Evolutionary conservation across 805 yeast genomes (phyloP).

Genomic region (Metschnikowia corniflorae): DNA sequence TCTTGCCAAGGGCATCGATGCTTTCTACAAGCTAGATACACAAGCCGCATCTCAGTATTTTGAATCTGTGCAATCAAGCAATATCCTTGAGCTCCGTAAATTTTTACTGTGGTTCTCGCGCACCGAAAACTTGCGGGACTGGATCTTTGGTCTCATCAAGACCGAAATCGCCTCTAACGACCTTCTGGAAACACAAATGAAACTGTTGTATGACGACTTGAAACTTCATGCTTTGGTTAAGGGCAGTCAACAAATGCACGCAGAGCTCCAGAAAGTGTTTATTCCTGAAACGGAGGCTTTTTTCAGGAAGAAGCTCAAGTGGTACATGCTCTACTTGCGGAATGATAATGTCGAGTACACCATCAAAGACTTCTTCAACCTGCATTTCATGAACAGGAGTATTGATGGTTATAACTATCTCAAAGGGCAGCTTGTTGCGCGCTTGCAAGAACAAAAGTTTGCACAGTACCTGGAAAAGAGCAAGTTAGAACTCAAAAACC

Average conservation of each 20-base stretch:
- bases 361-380: conserved; percentile 35
- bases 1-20: conserved; percentile 27
- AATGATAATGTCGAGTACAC: conserved; percentile 44
- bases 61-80: conserved; percentile 30
- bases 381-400: conserved; percentile 35
- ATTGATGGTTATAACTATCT: conserved; percentile 36
- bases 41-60: conserved; percentile 30
- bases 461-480: conserved; percentile 18
- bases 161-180: conserved; percentile 13
- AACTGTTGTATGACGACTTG: conserved; percentile 19
- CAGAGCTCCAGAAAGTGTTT: conserved; percentile 34
- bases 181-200: conserved; percentile 18
- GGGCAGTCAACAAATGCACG: conserved; percentile 31
- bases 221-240: conserved; percentile 22
- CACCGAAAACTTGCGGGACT: conserved; percentile 21
- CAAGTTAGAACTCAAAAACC: conserved; percentile 21
- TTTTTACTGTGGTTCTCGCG: conserved; percentile 27
- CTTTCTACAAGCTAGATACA: conserved; percentile 29
- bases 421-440: conserved; percentile 35
- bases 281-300: conserved; percentile 30
- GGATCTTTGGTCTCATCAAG: conserved; percentile 20
- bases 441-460: conserved; percentile 25
- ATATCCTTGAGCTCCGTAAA: conserved; percentile 33
- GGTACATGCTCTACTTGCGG: conserved; percentile 42
- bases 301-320: conserved; percentile 29